Conservation (phyloP, 441 rosid species). For the Hura crepitans region DNA sequence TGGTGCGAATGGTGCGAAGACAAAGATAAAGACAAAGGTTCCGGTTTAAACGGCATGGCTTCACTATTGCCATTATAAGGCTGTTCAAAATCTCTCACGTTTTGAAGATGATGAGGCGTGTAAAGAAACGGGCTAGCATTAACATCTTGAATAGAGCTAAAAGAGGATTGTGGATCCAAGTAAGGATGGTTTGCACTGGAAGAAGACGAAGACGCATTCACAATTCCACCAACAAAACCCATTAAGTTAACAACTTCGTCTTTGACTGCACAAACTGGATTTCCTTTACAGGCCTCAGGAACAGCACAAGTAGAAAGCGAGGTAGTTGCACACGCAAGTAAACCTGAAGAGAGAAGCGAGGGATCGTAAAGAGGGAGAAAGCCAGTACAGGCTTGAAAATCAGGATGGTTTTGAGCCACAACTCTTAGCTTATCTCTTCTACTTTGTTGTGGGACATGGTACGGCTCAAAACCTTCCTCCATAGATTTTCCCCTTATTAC, state of each 20-base stretch:
- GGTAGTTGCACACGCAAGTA: conserved; percentile 31
- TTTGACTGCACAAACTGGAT: conserved; percentile 31
- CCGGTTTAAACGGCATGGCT: conserved; percentile 45
- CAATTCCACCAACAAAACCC: conserved; percentile 38
- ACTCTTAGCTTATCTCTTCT: conserved; percentile 66
- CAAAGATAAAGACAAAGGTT: conserved; percentile 56
- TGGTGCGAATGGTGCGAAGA: conserved; percentile 56
- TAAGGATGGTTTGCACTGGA: conserved; percentile 27
- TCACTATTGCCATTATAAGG: conserved; percentile 36
- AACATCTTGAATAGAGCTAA: conserved; percentile 43
- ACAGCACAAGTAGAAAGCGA: conserved; percentile 23
- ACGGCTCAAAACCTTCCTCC: conserved; percentile 70
- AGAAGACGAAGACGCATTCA: conserved; percentile 32
- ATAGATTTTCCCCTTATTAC: conserved; percentile 29
- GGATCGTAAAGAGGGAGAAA: conserved; percentile 44
- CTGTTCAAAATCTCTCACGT: conserved; percentile 40
- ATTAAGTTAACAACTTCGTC: conserved; percentile 43
- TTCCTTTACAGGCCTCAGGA: conserved; percentile 11
- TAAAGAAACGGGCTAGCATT: conserved; percentile 36
- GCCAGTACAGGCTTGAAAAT: conserved; percentile 32
- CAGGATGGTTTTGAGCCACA: conserved; percentile 39
- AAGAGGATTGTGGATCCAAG: conserved; percentile 47
- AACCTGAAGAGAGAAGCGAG: conserved; percentile 48
- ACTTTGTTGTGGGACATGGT: conserved; percentile 73
- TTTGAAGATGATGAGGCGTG: conserved; percentile 37